Conservation (phyloP, 805 yeast species). For the Ogataea glucozyma region DNA sequence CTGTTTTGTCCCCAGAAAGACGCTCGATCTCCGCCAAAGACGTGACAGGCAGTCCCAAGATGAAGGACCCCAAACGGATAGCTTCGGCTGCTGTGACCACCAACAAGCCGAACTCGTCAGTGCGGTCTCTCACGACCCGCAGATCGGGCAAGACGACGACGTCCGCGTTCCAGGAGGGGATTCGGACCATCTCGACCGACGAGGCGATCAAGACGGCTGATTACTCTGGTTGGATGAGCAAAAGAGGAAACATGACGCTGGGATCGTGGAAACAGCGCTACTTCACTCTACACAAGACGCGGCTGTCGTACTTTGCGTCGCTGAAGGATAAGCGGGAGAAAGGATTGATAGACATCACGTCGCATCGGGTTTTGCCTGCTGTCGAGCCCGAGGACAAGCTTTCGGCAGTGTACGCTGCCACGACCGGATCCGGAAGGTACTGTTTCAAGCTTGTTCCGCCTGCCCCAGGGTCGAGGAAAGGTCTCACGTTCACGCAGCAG, state of each 20-base stretch:
- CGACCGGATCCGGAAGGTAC: conserved; percentile 90
- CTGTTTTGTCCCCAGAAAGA: conserved; percentile 37
- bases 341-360: conserved; percentile 93
- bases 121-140: conserved; percentile 43
- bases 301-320: conserved; percentile 83
- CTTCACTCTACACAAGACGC: conserved; percentile 87
- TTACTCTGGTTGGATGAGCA: conserved; percentile 94
- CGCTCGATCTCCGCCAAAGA: conserved; percentile 56
- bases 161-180: conserved; percentile 86
- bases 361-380: conserved; percentile 86
- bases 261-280: conserved; percentile 91
- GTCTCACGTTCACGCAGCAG: conserved; percentile 94
- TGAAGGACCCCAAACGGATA: conserved; percentile 40
- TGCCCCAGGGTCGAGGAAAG: conserved; percentile 94
- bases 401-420: conserved; percentile 85
- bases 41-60: conserved; percentile 23
- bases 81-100: conserved; percentile 35
- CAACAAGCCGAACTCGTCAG: conserved; percentile 41
- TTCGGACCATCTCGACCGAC: conserved; percentile 69
- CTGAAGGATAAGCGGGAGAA: conserved; percentile 80
- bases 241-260: conserved; percentile 79
- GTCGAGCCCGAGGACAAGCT: conserved; percentile 73
- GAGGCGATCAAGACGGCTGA: conserved; percentile 76
- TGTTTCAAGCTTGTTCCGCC: conserved; percentile 95
- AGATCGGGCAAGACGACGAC: conserved; percentile 59